These are phyloP conservation scores for Thermomucor indicae-seudaticae DNA, from an alignment of 371 early-diverging fungal species.

Conservation along the genomic window DNA sequence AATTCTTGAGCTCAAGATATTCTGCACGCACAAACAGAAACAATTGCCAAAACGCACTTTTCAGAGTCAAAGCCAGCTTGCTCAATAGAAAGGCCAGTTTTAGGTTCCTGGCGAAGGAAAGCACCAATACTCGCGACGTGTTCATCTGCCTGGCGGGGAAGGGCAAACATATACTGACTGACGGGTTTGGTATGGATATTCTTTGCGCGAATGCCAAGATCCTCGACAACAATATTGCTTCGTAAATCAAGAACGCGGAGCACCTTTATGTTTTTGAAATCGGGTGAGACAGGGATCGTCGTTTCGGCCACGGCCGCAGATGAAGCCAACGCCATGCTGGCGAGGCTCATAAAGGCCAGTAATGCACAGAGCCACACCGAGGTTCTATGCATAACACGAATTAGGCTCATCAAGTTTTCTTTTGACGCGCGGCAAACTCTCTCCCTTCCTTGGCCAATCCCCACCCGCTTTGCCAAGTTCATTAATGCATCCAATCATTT, in stretches of 20 bases:
- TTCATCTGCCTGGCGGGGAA: constrained; percentile 28
- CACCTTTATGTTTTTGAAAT: constrained; percentile 57
- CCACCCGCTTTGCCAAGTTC: too few relatives aligned
- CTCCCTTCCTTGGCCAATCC: too few relatives aligned
- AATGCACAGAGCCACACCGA: constrained; percentile 9
- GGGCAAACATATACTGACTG: constrained; percentile 52
- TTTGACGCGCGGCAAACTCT: too few relatives aligned
- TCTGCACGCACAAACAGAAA: too few relatives aligned
- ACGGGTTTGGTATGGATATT: constrained; percentile 42
- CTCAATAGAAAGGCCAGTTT: constrained; percentile 32
- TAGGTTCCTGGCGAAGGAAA: constrained; percentile 47
- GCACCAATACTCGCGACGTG: constrained; percentile 46
- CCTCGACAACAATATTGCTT: constrained; percentile 56
- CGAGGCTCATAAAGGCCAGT: constrained; percentile 1
- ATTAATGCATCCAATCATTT: too few relatives aligned
- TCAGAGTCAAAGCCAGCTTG: constrained; percentile 30
- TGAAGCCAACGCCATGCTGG: constrained; percentile 3
- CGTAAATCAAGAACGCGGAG: constrained; percentile 65
- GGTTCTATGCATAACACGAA: not conserved
- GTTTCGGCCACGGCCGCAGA: constrained; percentile 12
- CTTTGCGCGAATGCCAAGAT: constrained; percentile 54
- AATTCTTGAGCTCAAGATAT: not conserved
- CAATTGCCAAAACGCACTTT: constrained; percentile 31
- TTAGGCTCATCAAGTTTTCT: too few relatives aligned
- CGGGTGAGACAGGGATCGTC: constrained; percentile 26